Conservation (phyloP, 805 yeast genomes). For the Clavispora asparagi region DNA sequence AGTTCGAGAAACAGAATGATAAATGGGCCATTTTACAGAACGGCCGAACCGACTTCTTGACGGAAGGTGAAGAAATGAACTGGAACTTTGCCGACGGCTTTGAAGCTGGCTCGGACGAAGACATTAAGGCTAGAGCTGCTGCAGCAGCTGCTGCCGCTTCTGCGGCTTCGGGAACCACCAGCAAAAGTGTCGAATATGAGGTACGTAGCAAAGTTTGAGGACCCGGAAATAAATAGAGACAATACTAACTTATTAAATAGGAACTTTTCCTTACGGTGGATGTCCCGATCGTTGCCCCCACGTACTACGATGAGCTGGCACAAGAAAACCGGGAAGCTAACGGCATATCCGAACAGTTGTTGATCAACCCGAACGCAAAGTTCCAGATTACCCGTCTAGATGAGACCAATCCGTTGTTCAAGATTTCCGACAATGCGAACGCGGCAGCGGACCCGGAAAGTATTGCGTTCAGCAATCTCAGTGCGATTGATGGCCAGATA, state of each 20-base stretch:
- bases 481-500: slow-evolving; percentile 41
- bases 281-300: slow-evolving; percentile 17
- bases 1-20: slow-evolving; percentile 30
- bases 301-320: slow-evolving; percentile 12
- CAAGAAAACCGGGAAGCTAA: slow-evolving; percentile 1
- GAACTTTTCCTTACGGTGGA: slow-evolving; percentile 21
- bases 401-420: slow-evolving; percentile 30
- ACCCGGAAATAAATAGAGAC: not conserved
- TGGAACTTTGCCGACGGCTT: slow-evolving; percentile 76
- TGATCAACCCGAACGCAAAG: slow-evolving; percentile 37
- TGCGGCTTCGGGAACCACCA: not conserved
- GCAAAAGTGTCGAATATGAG: slow-evolving; percentile 10
- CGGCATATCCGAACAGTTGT: slow-evolving; percentile 16
- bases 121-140: slow-evolving; percentile 53
- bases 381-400: slow-evolving; percentile 34
- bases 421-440: slow-evolving; percentile 29
- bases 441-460: slow-evolving; percentile 15
- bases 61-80: slow-evolving; percentile 85
- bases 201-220: slow-evolving; percentile 11
- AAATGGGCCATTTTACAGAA: slow-evolving; percentile 62
- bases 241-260: slow-evolving; percentile 12
- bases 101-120: slow-evolving; percentile 90
- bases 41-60: slow-evolving; percentile 68
- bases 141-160: slow-evolving; percentile 4
- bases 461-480: slow-evolving; percentile 20